Conservation (phyloP, 2,329 filamentous ascomycete genomes). For the Clarireedia monteithiana region DNA sequence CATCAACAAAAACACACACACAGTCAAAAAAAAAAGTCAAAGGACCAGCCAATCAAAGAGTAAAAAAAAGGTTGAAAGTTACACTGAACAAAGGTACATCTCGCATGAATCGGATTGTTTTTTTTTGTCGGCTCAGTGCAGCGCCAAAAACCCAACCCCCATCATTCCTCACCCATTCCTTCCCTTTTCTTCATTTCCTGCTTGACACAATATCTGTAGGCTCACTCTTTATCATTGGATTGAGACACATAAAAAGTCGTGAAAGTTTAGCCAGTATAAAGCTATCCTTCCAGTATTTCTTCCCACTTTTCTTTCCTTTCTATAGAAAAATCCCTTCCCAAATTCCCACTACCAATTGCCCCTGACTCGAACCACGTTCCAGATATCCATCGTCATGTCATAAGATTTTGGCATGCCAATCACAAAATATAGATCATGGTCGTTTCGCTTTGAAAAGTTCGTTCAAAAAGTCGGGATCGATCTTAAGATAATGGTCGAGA, state of each 20-base stretch:
- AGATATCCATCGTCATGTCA: constrained; percentile 8
- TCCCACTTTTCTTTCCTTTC: background rate
- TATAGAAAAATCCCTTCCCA: background rate
- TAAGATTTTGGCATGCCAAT: constrained; percentile 8
- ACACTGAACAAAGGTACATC: constrained; percentile 11
- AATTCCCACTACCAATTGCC: constrained; percentile 3
- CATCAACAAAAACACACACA: background rate
- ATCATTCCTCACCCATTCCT: background rate
- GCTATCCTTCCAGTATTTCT: background rate
- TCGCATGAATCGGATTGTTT: constrained; percentile 6
- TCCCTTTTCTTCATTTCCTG: constrained; percentile 1
- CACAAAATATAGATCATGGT: constrained; percentile 4
- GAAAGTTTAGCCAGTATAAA: background rate
- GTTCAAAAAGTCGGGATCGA: constrained; percentile 5
- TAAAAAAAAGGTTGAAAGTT: constrained; percentile 8
- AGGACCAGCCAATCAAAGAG: background rate
- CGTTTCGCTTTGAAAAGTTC: background rate
- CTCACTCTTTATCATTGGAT: constrained; percentile 1
- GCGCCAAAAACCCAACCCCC: background rate
- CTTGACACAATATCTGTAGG: background rate
- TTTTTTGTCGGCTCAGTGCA: constrained; percentile 6
- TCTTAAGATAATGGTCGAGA: constrained; percentile 7
- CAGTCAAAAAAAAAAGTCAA: background rate
- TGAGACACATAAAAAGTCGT: background rate
- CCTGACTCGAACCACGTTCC: constrained; percentile 4